Conservation (phyloP, 768 basidiomycete genomes). For the Rhizopogon salebrosus region DNA sequence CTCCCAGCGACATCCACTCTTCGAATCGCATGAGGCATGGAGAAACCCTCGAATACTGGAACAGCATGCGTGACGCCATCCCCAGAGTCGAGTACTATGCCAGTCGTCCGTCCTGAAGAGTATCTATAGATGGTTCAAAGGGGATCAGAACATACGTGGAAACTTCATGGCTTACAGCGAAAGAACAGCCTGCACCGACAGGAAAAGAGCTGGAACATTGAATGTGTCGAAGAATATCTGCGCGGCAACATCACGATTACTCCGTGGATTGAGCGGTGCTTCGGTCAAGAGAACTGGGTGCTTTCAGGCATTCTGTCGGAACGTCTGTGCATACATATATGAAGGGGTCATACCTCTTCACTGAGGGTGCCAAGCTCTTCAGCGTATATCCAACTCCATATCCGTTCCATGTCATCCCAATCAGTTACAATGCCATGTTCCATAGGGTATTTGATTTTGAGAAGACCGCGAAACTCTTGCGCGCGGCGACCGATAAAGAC, state of each 20-base stretch:
- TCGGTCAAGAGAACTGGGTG: constrained; percentile 97
- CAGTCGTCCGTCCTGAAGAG: constrained; percentile 96
- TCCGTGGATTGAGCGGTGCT: constrained; percentile 94
- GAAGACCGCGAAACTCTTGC: constrained; percentile 90
- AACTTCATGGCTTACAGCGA: constrained; percentile 65
- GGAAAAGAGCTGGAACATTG: constrained; percentile 97
- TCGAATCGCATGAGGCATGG: constrained; percentile 97
- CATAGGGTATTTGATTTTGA: constrained; percentile 99
- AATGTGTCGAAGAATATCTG: constrained; percentile 99
- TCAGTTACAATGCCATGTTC: constrained; percentile 98
- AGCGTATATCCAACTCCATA: constrained; percentile 97
- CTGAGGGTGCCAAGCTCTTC: constrained; percentile 93
- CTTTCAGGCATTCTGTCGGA: constrained; percentile 37
- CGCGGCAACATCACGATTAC: constrained; percentile 93
- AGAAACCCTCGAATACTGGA: constrained; percentile 98
- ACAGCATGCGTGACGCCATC: constrained; percentile 99
- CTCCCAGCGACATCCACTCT: constrained; percentile 95
- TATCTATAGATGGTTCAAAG: constrained; percentile 52
- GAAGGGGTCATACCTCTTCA: constrained; percentile 70
- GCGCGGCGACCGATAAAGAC: constrained; percentile 93
- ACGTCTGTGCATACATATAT: not conserved
- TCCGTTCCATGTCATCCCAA: constrained; percentile 99
- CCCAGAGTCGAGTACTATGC: constrained; percentile 98
- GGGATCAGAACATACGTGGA: constrained; percentile 6
- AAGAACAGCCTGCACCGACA: constrained; percentile 94